Conservation (phyloP, 805 yeast species). For the Lipomyces lipofer region DNA sequence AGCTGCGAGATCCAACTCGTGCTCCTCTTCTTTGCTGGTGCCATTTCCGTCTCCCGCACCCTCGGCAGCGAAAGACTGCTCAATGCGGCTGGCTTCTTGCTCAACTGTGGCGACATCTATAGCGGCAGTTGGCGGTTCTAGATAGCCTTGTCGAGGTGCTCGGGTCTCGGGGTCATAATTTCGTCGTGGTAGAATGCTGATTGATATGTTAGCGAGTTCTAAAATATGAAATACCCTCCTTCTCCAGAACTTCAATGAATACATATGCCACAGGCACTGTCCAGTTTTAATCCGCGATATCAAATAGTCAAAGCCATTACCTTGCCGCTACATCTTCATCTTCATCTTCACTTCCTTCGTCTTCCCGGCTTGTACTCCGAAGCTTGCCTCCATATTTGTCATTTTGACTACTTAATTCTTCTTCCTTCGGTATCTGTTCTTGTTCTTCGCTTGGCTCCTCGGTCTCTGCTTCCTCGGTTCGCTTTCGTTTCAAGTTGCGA, state of each 20-base stretch:
- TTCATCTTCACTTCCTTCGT: not conserved
- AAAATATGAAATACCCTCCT: not conserved
- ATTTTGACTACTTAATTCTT: not conserved
- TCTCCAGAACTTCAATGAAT: not conserved
- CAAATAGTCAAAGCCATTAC: not conserved
- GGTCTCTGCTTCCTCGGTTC: slow-evolving; percentile 11
- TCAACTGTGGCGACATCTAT: slow-evolving; percentile 30
- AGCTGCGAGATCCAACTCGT: slow-evolving; percentile 31
- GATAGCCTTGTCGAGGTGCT: slow-evolving; percentile 37
- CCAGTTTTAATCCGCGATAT: not conserved
- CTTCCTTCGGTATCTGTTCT: not conserved
- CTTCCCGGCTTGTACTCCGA: not conserved
- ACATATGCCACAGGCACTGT: not conserved
- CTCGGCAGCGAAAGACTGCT: slow-evolving; percentile 22
- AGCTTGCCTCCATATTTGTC: too few species aligned
- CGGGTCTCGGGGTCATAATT: slow-evolving; percentile 37
- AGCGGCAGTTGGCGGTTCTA: slow-evolving; percentile 31
- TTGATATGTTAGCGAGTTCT: not conserved
- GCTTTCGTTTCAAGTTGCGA: slow-evolving; percentile 34
- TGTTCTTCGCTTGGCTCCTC: not conserved
- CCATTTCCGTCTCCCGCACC: slow-evolving; percentile 35
- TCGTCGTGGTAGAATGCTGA: slow-evolving; percentile 26
- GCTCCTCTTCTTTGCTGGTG: slow-evolving; percentile 31
- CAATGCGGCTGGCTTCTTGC: slow-evolving; percentile 39
- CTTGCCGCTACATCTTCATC: not conserved